A percentile compares a stretch with the other conserved stretches of the same genome.
Evolutionary conservation across 202 grass and related monocot genomes (phyloP).

Genomic region (Brachypodium distachyon): DNA sequence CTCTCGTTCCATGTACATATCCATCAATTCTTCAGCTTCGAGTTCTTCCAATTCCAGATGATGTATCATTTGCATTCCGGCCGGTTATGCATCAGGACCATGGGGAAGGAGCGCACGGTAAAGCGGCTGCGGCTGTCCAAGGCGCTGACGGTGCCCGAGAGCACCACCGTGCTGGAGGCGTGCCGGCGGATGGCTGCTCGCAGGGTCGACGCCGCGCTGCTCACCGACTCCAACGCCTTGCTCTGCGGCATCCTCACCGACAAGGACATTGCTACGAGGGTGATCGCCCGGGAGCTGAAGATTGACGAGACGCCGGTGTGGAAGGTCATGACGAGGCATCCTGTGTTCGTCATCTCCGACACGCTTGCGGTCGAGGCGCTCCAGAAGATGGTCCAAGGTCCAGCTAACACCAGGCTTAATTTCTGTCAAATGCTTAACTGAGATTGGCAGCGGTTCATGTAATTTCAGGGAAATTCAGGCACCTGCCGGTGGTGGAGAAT

Average conservation of each 20-base stretch:
- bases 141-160: slow-evolving; percentile 74
- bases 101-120: slow-evolving; percentile 62
- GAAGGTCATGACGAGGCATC: slow-evolving; percentile 74
- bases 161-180: slow-evolving; percentile 57
- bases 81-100: slow-evolving; percentile 26
- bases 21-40: background rate
- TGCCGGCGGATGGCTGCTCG: slow-evolving; percentile 68
- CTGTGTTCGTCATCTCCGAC: slow-evolving; percentile 59
- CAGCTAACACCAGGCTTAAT: background rate
- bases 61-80: background rate
- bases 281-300: slow-evolving; percentile 42
- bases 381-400: slow-evolving; percentile 82
- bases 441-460: background rate
- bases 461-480: slow-evolving; percentile 59
- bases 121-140: slow-evolving; percentile 59
- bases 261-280: slow-evolving; percentile 63
- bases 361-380: slow-evolving; percentile 64
- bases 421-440: background rate
- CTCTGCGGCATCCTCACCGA: slow-evolving; percentile 80
- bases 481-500: slow-evolving; percentile 81
- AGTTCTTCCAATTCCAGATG: background rate
- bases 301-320: slow-evolving; percentile 55
- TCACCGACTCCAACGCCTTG: slow-evolving; percentile 70
- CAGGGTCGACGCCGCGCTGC: slow-evolving; percentile 52
- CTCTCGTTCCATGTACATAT: slow-evolving; percentile 29